Conservation (phyloP, 257 asterid species). For the Fraxinus quadrangulata region DNA sequence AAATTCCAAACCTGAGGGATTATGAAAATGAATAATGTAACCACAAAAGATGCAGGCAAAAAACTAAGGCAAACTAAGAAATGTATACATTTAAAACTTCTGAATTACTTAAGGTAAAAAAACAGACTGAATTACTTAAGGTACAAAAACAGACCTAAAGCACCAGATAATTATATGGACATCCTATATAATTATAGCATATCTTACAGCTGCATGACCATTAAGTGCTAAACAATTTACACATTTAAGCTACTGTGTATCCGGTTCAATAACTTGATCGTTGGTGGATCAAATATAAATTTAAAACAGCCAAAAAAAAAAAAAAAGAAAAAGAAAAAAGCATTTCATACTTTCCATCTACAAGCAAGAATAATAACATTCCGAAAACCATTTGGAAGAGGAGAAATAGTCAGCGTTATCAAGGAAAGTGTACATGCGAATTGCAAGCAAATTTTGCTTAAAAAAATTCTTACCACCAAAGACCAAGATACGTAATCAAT, state of each 20-base stretch:
- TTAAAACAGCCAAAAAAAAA: not conserved
- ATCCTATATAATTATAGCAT: not conserved
- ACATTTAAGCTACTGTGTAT: not conserved
- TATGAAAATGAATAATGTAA: slow-evolving; percentile 6
- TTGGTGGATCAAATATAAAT: not conserved
- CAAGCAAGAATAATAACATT: not conserved
- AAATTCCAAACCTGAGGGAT: slow-evolving; percentile 74
- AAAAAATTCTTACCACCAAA: slow-evolving; percentile 78
- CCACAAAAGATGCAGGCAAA: slow-evolving; percentile 22
- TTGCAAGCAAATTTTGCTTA: slow-evolving; percentile 9
- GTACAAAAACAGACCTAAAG: slow-evolving; percentile 8
- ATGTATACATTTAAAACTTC: not conserved
- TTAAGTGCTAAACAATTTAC: not conserved
- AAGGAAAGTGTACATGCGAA: slow-evolving; percentile 13
- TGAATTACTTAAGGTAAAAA: slow-evolving; percentile 6
- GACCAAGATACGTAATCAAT: slow-evolving; percentile 64
- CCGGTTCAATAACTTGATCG: not conserved
- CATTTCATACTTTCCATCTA: not conserved
- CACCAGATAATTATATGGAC: not conserved
- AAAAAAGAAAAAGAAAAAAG: not conserved
- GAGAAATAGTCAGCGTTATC: not conserved
- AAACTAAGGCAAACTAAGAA: slow-evolving; percentile 12
- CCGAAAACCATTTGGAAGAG: not conserved
- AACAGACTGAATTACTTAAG: not conserved
- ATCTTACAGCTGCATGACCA: not conserved